Evolutionary conservation across 2,329 filamentous ascomycete species (phyloP).

Genomic region (Beauveria rudraprayagi): DNA sequence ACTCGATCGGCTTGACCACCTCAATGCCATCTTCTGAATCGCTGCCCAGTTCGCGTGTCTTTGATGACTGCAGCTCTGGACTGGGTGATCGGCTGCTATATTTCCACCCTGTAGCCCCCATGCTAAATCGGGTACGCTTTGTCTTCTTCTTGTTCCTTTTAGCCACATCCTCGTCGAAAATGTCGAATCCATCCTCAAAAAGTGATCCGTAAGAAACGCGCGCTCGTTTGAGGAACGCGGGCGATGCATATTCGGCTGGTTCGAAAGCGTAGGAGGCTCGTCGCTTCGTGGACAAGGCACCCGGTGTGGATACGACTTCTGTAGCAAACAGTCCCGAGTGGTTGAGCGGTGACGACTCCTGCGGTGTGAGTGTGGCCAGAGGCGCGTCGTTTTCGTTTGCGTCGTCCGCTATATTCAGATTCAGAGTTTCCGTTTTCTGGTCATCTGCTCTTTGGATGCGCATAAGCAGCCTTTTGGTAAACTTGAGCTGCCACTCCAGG

Average conservation of each 20-base stretch:
- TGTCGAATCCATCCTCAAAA: conserved; percentile 56
- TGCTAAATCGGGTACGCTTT: conserved; percentile 63
- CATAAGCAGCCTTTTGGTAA: conserved; percentile 40
- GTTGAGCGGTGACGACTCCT: conserved; percentile 12
- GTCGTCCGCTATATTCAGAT: conserved; percentile 34
- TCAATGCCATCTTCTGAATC: conserved; percentile 10
- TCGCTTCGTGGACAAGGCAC: conserved; percentile 25
- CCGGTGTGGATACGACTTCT: conserved; percentile 12
- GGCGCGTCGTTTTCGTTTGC: conserved; percentile 15
- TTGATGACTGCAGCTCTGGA: conserved; percentile 48
- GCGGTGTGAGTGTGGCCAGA: conserved; percentile 11
- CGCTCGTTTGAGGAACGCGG: conserved; percentile 68
- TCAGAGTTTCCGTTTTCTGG: conserved; percentile 39
- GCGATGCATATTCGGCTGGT: conserved; percentile 59
- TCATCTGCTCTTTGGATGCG: conserved; percentile 35
- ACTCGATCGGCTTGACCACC: conserved; percentile 9
- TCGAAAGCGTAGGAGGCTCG: conserved; percentile 27
- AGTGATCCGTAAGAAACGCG: conserved; percentile 61
- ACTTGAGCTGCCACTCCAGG: conserved; percentile 52
- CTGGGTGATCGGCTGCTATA: conserved; percentile 65
- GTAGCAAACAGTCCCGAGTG: conserved; percentile 11
- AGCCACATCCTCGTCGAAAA: conserved; percentile 61
- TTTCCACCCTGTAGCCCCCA: conserved; percentile 63
- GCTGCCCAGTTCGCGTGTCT: conserved; percentile 18
- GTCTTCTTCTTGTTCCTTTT: conserved; percentile 48